phyloP scores from a whole-genome alignment of 169 alveolate species.

The Cardiosporidium cionae region DNA sequence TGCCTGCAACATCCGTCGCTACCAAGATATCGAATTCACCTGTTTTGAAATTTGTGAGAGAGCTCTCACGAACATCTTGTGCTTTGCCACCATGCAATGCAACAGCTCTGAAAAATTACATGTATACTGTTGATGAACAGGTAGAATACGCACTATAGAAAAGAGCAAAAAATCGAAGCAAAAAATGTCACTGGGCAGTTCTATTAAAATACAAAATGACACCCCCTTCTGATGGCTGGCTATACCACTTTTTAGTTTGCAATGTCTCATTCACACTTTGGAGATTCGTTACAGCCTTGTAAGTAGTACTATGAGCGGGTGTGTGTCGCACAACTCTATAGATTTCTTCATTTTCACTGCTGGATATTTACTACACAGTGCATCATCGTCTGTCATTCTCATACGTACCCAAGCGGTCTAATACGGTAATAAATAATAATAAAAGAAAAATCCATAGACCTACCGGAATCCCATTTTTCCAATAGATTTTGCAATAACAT shows the following conservation, averaged over 20 bases:
- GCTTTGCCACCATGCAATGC: slow-evolving; percentile 86
- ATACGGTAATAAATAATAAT: not conserved
- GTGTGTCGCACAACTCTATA: too few relatives aligned
- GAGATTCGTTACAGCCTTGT: too few relatives aligned
- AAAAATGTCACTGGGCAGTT: not conserved
- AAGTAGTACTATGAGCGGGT: too few relatives aligned
- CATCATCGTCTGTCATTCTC: too few relatives aligned
- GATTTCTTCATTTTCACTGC: too few relatives aligned
- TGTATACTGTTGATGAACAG: too few relatives aligned
- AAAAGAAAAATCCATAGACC: not conserved
- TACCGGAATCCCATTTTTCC: slow-evolving; percentile 59
- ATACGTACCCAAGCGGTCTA: too few relatives aligned
- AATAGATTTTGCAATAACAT: slow-evolving; percentile 65
- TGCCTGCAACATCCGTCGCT: slow-evolving; percentile 90
- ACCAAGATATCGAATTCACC: slow-evolving; percentile 85
- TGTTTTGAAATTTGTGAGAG: slow-evolving; percentile 75
- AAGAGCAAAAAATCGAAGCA: not conserved
- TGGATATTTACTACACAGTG: too few relatives aligned
- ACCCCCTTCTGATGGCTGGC: too few relatives aligned
- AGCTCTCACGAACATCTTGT: slow-evolving; percentile 84
- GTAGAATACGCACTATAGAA: too few relatives aligned
- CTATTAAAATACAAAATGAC: not conserved
- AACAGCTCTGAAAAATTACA: slow-evolving; percentile 29
- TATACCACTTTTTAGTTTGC: too few relatives aligned
- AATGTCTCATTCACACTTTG: too few relatives aligned